Evolutionary conservation across 345 rosid species (phyloP), one percentile per base, ranked within the genome.

Genomic region (Ceriops zippeliana): DNA sequence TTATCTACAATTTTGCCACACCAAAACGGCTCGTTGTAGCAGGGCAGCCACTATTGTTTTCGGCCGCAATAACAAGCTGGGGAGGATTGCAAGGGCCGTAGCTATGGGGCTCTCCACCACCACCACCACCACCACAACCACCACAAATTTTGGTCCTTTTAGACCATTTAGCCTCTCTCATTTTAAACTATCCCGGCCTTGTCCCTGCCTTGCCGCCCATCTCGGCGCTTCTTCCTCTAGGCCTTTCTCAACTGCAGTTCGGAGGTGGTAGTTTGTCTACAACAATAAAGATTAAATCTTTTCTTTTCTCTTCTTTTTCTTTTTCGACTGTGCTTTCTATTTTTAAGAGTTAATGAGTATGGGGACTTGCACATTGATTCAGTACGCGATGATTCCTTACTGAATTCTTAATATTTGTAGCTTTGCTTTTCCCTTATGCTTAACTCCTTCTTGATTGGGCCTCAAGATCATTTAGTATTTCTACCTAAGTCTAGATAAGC

Each of bases 21-120:
- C 27, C 37, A 32, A 64, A 75, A 81, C 89, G 86, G 81, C 83
- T 75, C 66, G 73, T 74, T 51, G 66, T 21, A 63, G 28, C 21
- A 52, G 63, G 35, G 17, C 27, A 35, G 26, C 49, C 21, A 10
- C 46, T 30, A 24, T 8, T 32, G 24, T 27, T 24, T 24, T 30
- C 67, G 52, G 71, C 65, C 52, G 76, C 69, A 42, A 34, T 34
- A 34, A 67, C 57, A 84, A 84, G 84, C 88, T 88, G 87, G 88
- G 85, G 61, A 76, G 76, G 69, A 73, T 87, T 71, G 66, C 79
- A 26, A 78, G 74, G 62, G 47, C 56, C 4, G 69, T 78, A 76
- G 87, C 89, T 63, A 86, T 89, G 89, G 93, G 90, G 72, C 64
- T 83, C 81, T 79, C 92, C 62, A 61, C 82, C 52, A 79, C 84